phyloP scores from a whole-genome alignment of 148 eudicot species.

The Rhododendron griersonianum region DNA sequence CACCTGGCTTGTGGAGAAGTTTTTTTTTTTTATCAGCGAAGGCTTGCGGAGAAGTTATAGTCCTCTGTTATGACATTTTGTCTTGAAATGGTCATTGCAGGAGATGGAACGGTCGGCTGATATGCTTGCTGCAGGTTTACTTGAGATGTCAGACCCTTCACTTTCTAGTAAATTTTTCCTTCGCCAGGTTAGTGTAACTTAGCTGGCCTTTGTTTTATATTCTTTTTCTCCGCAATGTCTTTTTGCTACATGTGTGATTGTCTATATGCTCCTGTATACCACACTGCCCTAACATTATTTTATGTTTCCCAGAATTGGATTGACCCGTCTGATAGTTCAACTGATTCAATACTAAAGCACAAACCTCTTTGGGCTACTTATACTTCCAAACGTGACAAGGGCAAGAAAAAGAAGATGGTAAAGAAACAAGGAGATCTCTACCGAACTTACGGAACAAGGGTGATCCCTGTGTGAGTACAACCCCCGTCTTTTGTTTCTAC shows the following conservation, averaged over 20 bases:
- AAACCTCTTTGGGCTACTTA: slow-evolving; percentile 86
- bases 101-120: slow-evolving; percentile 99
- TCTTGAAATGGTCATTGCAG: slow-evolving; percentile 35
- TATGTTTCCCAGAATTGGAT: slow-evolving; percentile 61
- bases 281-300: neutral
- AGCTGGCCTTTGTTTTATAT: neutral
- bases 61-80: neutral
- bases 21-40: too few relatives aligned
- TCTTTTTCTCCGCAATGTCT: neutral
- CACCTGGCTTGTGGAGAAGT: neutral
- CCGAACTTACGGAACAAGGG: slow-evolving; percentile 94
- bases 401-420: slow-evolving; percentile 44
- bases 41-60: neutral
- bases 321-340: slow-evolving; percentile 62
- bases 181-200: slow-evolving; percentile 70
- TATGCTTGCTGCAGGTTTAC: slow-evolving; percentile 96
- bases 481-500: neutral
- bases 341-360: slow-evolving; percentile 88
- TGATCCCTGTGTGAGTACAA: slow-evolving; percentile 83
- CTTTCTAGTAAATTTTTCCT: slow-evolving; percentile 87
- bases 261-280: neutral
- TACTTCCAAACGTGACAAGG: slow-evolving; percentile 40
- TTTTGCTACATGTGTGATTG: neutral
- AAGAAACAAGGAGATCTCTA: slow-evolving; percentile 71
- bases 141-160: slow-evolving; percentile 91